Evolutionary conservation across 257 asterid genomes (phyloP).

Genomic region (Primulina tabacum): DNA sequence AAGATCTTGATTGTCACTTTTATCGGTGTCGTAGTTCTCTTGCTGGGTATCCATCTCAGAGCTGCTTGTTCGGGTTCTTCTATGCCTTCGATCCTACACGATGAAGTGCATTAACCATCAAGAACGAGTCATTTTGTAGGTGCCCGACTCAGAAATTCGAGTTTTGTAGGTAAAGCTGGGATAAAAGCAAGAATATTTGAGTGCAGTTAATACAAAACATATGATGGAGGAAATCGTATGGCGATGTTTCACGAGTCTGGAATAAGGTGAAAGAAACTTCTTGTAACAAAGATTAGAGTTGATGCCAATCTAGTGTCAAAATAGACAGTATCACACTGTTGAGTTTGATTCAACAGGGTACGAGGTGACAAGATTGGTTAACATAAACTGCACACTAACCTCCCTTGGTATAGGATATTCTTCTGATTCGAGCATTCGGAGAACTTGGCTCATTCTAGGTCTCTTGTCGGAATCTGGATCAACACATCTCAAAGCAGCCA

Average conservation of each 20-base stretch:
- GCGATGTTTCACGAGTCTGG: too few species aligned
- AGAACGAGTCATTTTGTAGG: neutral
- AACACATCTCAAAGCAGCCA: constrained; percentile 91
- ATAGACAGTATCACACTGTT: too few species aligned
- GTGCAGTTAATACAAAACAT: too few species aligned
- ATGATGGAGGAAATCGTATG: too few species aligned
- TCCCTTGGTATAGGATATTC: constrained; percentile 95
- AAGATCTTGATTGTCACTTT: constrained; percentile 65
- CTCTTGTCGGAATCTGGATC: constrained; percentile 98
- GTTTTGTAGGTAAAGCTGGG: neutral
- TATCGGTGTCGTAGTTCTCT: constrained; percentile 69
- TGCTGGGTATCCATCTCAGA: constrained; percentile 56
- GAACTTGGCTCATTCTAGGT: constrained; percentile 94
- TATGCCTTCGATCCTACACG: constrained; percentile 76
- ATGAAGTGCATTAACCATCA: neutral
- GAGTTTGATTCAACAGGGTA: too few species aligned
- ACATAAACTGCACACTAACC: constrained; percentile 31
- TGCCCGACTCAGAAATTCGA: neutral
- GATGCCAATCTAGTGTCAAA: too few species aligned
- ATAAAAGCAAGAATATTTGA: too few species aligned
- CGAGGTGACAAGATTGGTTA: too few species aligned
- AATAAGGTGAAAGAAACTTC: too few species aligned
- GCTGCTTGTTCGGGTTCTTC: constrained; percentile 65
- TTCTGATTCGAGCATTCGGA: constrained; percentile 94
- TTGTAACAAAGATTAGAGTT: too few species aligned